These are phyloP conservation scores for Coniochaeta hoffmannii DNA, from an alignment of 2,329 filamentous ascomycete species.

Conservation along the genomic window DNA sequence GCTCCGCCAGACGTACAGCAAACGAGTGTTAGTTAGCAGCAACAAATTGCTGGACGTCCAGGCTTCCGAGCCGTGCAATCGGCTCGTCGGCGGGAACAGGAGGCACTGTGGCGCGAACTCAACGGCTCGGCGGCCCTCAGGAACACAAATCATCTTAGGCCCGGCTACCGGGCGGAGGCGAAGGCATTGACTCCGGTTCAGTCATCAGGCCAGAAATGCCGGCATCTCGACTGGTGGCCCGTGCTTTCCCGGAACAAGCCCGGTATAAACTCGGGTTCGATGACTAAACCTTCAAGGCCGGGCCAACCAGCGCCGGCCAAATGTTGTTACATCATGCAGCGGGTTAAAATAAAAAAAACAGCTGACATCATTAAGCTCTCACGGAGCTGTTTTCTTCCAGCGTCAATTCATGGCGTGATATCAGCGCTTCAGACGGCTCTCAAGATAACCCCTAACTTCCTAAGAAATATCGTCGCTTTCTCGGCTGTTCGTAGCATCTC, in stretches of 20 bases:
- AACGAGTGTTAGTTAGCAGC: not conserved
- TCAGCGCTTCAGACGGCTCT: not conserved
- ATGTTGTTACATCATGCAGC: not conserved
- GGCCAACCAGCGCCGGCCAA: not conserved
- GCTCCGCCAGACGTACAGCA: too few relatives aligned
- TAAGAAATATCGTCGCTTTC: not conserved
- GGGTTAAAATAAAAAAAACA: not conserved
- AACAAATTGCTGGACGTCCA: not conserved
- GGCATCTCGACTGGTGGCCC: not conserved
- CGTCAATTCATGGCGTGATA: not conserved
- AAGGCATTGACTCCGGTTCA: not conserved
- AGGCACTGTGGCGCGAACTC: too few relatives aligned
- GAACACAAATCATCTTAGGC: too few relatives aligned
- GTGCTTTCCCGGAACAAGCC: not conserved
- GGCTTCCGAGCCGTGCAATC: not conserved
- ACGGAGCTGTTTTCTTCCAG: not conserved
- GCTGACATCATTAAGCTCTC: not conserved
- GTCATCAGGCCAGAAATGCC: not conserved
- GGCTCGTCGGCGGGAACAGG: not conserved
- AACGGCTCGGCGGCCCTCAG: too few relatives aligned
- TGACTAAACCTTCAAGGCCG: not conserved
- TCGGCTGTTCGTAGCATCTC: not conserved
- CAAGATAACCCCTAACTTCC: not conserved
- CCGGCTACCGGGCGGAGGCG: too few relatives aligned
- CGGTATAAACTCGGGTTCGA: not conserved